These are phyloP conservation scores for Zea luxurians DNA, from an alignment of 176 grass and related monocot genomes.

Conservation along the genomic window DNA sequence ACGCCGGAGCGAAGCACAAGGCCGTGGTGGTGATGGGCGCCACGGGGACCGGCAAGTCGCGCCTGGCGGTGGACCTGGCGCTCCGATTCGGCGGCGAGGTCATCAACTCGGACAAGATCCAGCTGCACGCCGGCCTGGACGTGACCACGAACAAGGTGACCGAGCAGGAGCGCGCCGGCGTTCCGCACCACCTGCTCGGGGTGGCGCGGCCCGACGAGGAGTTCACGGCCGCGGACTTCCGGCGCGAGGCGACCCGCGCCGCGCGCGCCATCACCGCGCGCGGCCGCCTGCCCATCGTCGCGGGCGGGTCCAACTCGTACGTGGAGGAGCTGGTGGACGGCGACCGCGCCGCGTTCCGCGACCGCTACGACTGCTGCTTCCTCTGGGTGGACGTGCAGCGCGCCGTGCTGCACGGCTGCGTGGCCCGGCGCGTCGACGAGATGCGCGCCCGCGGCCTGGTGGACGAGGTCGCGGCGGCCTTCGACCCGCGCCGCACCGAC, in stretches of 20 bases:
- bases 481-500: conserved; percentile 35
- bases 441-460: conserved; percentile 48
- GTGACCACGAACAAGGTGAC: conserved; percentile 67
- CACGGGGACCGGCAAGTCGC: conserved; percentile 55
- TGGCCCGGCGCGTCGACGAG: conserved; percentile 47
- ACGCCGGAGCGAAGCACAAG: conserved; percentile 14
- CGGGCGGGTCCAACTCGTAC: conserved; percentile 54
- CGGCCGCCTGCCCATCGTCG: conserved; percentile 38
- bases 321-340: conserved; percentile 54
- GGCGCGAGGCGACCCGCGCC: conserved; percentile 26
- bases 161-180: conserved; percentile 28
- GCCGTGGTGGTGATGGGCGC: conserved; percentile 61
- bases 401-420: conserved; percentile 41
- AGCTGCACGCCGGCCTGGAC: conserved; percentile 41
- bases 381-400: conserved; percentile 57
- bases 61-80: conserved; percentile 52
- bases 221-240: conserved; percentile 46
- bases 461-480: conserved; percentile 18
- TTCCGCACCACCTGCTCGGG: conserved; percentile 56
- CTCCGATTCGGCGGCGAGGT: conserved; percentile 51
- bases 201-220: conserved; percentile 33
- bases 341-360: conserved; percentile 15
- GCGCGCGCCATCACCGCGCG: conserved; percentile 20
- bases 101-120: conserved; percentile 65
- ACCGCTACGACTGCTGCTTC: conserved; percentile 38